These are phyloP conservation scores for Gloeostereum incarnatum DNA, from an alignment of 768 basidiomycete species.

Conservation along the genomic window DNA sequence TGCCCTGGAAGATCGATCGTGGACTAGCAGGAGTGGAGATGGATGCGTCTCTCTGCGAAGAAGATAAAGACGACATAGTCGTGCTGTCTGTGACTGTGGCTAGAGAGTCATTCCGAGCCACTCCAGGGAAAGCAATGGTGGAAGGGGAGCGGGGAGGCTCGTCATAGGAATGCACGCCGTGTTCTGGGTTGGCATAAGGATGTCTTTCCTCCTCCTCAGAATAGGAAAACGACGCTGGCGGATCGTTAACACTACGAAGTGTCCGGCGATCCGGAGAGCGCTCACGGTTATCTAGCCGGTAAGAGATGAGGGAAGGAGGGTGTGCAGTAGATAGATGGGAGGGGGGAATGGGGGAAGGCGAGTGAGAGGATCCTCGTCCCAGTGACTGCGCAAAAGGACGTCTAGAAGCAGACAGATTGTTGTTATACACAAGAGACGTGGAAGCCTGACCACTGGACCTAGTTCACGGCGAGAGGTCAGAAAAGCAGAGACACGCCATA, in stretches of 20 bases:
- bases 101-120: constrained; percentile 40
- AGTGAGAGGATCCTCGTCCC: too few relatives aligned
- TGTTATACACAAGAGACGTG: too few relatives aligned
- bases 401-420: too few relatives aligned
- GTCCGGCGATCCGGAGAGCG: constrained; percentile 8
- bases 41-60: too few relatives aligned
- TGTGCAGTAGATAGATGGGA: constrained; percentile 18
- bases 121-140: constrained; percentile 16
- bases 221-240: constrained; percentile 13
- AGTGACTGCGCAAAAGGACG: too few relatives aligned
- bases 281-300: constrained; percentile 7
- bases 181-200: constrained; percentile 77
- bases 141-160: constrained; percentile 20
- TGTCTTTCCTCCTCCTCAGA: constrained; percentile 38
- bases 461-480: too few relatives aligned
- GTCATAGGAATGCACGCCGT: constrained; percentile 32
- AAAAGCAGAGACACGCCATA: too few relatives aligned
- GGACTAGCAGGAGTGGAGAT: constrained; percentile 18
- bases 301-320: constrained; percentile 14
- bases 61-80: constrained; percentile 10
- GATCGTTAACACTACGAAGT: constrained; percentile 9
- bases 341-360: constrained; percentile 18
- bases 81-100: constrained; percentile 40
- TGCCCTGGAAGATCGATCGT: constrained; percentile 30
- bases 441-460: too few relatives aligned